Evolutionary conservation across 495 filamentous ascomycete species (phyloP).

Genomic region (Xylaria intraflava): DNA sequence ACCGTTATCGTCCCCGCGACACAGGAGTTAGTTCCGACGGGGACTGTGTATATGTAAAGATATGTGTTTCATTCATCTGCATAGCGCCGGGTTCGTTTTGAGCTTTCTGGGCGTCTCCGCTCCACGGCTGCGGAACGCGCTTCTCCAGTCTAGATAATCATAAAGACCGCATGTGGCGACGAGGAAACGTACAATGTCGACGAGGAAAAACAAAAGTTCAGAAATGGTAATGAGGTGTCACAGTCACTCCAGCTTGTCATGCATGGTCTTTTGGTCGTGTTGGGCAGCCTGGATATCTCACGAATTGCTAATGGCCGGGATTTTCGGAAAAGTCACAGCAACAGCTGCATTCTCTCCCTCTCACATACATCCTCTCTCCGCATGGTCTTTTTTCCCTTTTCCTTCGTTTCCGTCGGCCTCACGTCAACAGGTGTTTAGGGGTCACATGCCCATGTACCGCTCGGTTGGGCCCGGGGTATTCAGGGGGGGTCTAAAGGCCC

Average conservation of each 20-base stretch:
- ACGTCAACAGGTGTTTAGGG: constrained; percentile 4
- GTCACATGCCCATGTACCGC: constrained; percentile 6
- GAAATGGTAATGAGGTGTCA: constrained; percentile 4
- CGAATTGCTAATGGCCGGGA: neutral
- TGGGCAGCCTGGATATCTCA: constrained; percentile 11
- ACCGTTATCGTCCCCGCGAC: no score
- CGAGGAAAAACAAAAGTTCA: neutral
- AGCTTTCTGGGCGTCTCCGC: constrained; percentile 7
- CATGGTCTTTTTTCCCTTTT: neutral
- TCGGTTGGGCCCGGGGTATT: constrained; percentile 1
- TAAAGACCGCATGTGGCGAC: constrained; percentile 14
- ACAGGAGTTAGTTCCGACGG: constrained; percentile 11
- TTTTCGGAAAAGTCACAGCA: neutral
- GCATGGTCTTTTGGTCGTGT: neutral
- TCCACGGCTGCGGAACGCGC: constrained; percentile 7
- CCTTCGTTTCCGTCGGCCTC: neutral
- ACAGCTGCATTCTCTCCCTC: constrained; percentile 3
- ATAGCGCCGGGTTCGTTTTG: constrained; percentile 21
- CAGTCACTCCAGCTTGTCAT: neutral
- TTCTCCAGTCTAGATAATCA: constrained; percentile 15
- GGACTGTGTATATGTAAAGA: constrained; percentile 26
- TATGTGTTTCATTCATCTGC: constrained; percentile 26
- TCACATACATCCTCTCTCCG: no score
- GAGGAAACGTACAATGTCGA: constrained; percentile 5
- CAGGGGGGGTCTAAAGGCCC: constrained; percentile 1